These are phyloP conservation scores for Rubia yunnanensis DNA, from an alignment of 257 asterid species.

Conservation along the genomic window DNA sequence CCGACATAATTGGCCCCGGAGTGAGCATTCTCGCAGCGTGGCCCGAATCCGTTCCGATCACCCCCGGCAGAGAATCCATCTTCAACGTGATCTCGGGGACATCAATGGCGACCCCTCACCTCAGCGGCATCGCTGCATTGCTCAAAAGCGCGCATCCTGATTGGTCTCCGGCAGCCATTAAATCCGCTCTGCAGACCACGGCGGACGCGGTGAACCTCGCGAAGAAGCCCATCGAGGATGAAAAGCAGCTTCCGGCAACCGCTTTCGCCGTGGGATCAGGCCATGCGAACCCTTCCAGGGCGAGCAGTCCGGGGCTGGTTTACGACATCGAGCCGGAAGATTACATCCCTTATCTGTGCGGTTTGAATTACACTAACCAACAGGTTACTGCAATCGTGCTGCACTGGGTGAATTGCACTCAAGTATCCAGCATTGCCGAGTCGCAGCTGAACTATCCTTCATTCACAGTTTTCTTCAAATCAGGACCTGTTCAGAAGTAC, in stretches of 20 bases:
- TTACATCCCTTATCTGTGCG: slow-evolving; percentile 9
- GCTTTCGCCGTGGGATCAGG: slow-evolving; percentile 1
- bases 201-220: slow-evolving; percentile 1
- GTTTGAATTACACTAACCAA: not conserved
- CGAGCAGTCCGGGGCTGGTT: slow-evolving; percentile 7
- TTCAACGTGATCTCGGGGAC: not conserved
- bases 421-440: not conserved
- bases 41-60: not conserved
- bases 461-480: not conserved
- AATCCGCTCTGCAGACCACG: not conserved
- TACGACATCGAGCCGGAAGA: slow-evolving; percentile 11
- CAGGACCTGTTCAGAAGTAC: not conserved
- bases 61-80: not conserved
- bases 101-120: too few relatives aligned
- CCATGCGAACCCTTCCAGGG: not conserved
- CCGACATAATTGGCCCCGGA: slow-evolving; percentile 11
- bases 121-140: not conserved
- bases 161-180: not conserved
- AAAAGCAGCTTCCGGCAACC: slow-evolving; percentile 1
- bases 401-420: not conserved
- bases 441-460: slow-evolving; percentile 13
- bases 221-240: slow-evolving; percentile 1
- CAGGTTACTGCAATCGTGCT: not conserved
- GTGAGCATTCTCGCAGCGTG: slow-evolving; percentile 11
- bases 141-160: not conserved